These are phyloP conservation scores for Aphanomyces stellatus DNA, from an alignment of 352 stramenopile genomes.

Conservation along the genomic window DNA sequence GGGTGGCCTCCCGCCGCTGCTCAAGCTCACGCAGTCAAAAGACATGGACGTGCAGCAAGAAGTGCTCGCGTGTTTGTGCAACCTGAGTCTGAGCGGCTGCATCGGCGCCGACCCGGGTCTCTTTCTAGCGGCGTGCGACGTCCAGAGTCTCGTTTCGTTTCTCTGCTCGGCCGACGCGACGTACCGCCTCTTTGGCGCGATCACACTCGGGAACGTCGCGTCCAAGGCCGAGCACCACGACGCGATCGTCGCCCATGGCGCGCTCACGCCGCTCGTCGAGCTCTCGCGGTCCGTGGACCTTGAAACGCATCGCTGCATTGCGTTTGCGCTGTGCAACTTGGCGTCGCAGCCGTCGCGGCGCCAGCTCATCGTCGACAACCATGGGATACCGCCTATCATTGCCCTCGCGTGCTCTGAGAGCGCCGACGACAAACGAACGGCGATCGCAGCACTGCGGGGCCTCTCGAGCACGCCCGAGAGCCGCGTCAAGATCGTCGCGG, in stretches of 20 bases:
- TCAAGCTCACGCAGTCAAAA: conserved; percentile 85
- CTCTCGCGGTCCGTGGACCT: conserved; percentile 87
- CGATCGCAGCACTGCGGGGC: conserved; percentile 86
- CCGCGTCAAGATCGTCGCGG: conserved; percentile 80
- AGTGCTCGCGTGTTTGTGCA: conserved; percentile 94
- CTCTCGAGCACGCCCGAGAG: conserved; percentile 79
- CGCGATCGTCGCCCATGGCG: conserved; percentile 73
- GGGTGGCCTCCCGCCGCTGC: conserved; percentile 78
- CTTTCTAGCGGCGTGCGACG: conserved; percentile 86
- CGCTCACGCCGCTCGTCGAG: conserved; percentile 88
- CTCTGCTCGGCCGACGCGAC: conserved; percentile 92
- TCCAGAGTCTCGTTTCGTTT: conserved; percentile 89
- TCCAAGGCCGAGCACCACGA: conserved; percentile 64
- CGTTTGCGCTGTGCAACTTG: conserved; percentile 94
- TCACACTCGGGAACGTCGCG: conserved; percentile 94
- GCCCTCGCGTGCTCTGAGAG: conserved; percentile 89
- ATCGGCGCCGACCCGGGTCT: conserved; percentile 84
- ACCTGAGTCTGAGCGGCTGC: conserved; percentile 93
- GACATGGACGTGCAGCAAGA: conserved; percentile 94
- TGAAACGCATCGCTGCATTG: conserved; percentile 94
- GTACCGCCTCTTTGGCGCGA: conserved; percentile 92
- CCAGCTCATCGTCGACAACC: conserved; percentile 84
- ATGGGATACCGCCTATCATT: conserved; percentile 92
- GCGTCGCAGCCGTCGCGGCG: conserved; percentile 77
- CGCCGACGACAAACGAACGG: conserved; percentile 81